phyloP scores from a whole-genome alignment of 2,329 filamentous ascomycete species.

The Achaetomium macrosporum region DNA sequence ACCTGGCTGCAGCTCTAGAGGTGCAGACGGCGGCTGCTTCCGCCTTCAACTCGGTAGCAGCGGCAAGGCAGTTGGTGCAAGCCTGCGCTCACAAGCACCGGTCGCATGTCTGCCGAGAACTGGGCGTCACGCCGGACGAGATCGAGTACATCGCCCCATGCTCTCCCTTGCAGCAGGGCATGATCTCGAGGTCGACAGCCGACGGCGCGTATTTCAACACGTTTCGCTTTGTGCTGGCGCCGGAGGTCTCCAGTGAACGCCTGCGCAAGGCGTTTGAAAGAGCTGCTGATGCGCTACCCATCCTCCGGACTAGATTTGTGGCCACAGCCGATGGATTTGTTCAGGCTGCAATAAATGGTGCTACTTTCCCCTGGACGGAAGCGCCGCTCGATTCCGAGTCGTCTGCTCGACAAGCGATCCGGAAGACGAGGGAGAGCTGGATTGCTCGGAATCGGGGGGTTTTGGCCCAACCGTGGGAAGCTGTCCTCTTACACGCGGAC shows the following conservation, averaged over 20 bases:
- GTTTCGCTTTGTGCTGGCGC: slow-evolving; percentile 56
- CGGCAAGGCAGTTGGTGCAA: slow-evolving; percentile 54
- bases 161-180: slow-evolving; percentile 79
- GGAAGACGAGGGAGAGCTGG: slow-evolving; percentile 44
- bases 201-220: slow-evolving; percentile 67
- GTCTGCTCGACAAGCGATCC: slow-evolving; percentile 13
- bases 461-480: slow-evolving; percentile 46
- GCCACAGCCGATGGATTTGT: slow-evolving; percentile 69
- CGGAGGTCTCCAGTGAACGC: slow-evolving; percentile 36
- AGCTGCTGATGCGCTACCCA: slow-evolving; percentile 48
- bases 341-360: slow-evolving; percentile 57
- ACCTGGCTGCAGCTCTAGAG: slow-evolving; percentile 39
- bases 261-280: slow-evolving; percentile 54
- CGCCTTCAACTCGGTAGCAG: slow-evolving; percentile 31
- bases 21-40: slow-evolving; percentile 8
- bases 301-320: slow-evolving; percentile 69
- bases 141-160: slow-evolving; percentile 76
- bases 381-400: slow-evolving; percentile 28
- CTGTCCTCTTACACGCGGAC: slow-evolving; percentile 35
- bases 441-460: slow-evolving; percentile 43
- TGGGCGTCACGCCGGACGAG: slow-evolving; percentile 45
- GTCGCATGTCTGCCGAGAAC: slow-evolving; percentile 42
- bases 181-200: slow-evolving; percentile 59
- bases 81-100: slow-evolving; percentile 60
- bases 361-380: slow-evolving; percentile 40